A percentile compares a stretch with the other conserved stretches of the same genome.
phyloP scores from a whole-genome alignment of 2,329 filamentous ascomycete genomes.

The Hypoxylon sp. region DNA sequence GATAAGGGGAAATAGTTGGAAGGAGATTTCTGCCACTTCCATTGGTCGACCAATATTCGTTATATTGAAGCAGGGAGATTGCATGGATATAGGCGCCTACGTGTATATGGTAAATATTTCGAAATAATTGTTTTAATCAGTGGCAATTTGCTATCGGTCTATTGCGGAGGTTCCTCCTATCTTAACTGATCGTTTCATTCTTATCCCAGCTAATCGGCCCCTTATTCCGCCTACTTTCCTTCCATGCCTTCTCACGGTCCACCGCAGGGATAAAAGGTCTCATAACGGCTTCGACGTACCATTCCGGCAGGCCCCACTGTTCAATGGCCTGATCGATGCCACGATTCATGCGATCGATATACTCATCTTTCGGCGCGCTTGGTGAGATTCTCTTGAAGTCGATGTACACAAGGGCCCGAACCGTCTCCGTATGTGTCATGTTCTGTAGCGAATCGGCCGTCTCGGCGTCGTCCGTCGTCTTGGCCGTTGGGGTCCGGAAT shows the following conservation, averaged over 20 bases:
- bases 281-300: conserved; percentile 70
- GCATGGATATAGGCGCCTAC: conserved; percentile 29
- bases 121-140: conserved; percentile 7
- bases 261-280: conserved; percentile 59
- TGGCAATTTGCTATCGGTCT: conserved; percentile 6
- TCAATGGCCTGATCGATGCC: conserved; percentile 72
- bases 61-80: conserved; percentile 4
- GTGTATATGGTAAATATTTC: conserved; percentile 18
- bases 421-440: conserved; percentile 2
- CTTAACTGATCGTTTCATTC: conserved; percentile 2
- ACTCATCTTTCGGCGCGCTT: conserved; percentile 68
- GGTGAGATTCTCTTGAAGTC: conserved; percentile 61
- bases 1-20: neutral
- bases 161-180: neutral
- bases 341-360: conserved; percentile 74
- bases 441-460: conserved; percentile 23
- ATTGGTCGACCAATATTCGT: neutral
- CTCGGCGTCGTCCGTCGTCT: neutral
- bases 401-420: conserved; percentile 72
- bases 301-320: conserved; percentile 67
- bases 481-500: neutral
- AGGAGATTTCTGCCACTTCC: neutral
- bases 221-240: too few species aligned
- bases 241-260: neutral
- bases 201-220: neutral